Conservation (phyloP, 495 filamentous ascomycete genomes). For the Penicillium coprophilum region DNA sequence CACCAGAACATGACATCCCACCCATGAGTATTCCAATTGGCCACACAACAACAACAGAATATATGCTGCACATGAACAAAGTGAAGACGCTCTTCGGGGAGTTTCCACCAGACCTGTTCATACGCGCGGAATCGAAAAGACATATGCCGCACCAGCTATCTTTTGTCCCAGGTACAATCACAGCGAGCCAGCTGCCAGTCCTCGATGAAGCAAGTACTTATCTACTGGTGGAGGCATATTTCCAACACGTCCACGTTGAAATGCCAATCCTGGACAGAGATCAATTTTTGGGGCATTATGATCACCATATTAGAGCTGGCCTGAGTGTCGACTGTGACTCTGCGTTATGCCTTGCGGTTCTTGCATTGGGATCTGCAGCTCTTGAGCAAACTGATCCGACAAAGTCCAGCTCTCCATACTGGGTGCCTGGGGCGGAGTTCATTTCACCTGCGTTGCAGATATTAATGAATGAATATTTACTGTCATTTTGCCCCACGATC, state of each 20-base stretch:
- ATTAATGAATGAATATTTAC: constrained; percentile 10
- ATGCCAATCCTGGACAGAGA: constrained; percentile 6
- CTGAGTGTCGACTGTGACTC: constrained; percentile 7
- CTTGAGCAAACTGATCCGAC: constrained; percentile 4
- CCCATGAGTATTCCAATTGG: constrained; percentile 15
- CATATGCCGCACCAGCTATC: constrained; percentile 5
- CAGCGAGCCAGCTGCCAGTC: not conserved
- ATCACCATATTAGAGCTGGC: constrained; percentile 2
- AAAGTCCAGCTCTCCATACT: constrained; percentile 6
- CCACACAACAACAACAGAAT: constrained; percentile 8
- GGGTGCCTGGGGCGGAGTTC: constrained; percentile 2
- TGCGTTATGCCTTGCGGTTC: constrained; percentile 8
- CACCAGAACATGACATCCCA: constrained; percentile 7
- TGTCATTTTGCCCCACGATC: constrained; percentile 9
- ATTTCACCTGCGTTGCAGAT: constrained; percentile 9
- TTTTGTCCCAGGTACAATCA: constrained; percentile 1
- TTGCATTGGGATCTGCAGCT: constrained; percentile 6
- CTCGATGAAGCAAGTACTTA: not conserved
- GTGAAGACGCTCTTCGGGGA: constrained; percentile 10
- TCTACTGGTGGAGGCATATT: constrained; percentile 6
- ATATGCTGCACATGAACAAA: constrained; percentile 7
- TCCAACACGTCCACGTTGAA: constrained; percentile 5
- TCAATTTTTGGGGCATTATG: not conserved
- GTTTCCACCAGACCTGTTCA: constrained; percentile 12
- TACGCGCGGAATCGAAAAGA: constrained; percentile 9